phyloP scores from a whole-genome alignment of 345 rosid genomes.

The Gossypium ekmanianum region DNA sequence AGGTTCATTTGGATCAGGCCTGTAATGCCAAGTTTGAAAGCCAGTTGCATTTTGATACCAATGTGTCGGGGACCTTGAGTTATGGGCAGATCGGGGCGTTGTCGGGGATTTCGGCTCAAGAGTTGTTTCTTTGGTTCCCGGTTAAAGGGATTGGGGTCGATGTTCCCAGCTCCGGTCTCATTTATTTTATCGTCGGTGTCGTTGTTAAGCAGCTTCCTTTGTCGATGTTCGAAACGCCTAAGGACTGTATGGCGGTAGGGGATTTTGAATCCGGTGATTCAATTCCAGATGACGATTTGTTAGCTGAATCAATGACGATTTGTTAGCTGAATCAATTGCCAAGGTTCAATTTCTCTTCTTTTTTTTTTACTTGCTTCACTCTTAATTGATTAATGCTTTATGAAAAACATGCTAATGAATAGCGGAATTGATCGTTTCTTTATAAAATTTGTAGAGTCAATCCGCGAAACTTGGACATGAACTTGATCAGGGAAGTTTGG shows the following conservation, averaged over 20 bases:
- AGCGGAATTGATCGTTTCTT: not conserved
- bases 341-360: conserved; percentile 31
- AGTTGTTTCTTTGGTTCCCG: conserved; percentile 86
- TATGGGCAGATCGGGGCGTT: conserved; percentile 58
- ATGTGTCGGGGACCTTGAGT: conserved; percentile 64
- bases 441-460: conserved; percentile 36
- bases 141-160: conserved; percentile 84
- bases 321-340: conserved; percentile 24
- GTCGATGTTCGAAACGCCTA: conserved; percentile 84
- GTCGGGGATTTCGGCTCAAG: conserved; percentile 81
- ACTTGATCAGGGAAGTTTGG: conserved; percentile 29
- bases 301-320: conserved; percentile 25
- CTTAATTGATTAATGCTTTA: not conserved
- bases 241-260: conserved; percentile 57
- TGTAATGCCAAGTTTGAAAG: conserved; percentile 89
- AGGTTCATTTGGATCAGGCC: conserved; percentile 65
- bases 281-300: conserved; percentile 10
- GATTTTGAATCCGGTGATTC: conserved; percentile 17
- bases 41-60: conserved; percentile 71
- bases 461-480: conserved; percentile 26
- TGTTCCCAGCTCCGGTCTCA: conserved; percentile 84
- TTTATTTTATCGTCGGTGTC: conserved; percentile 88
- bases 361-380: not conserved
- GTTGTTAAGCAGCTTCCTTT: conserved; percentile 76
- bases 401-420: not conserved